Conservation (phyloP, 768 basidiomycete species). For the Leccinum longicurvipes region DNA sequence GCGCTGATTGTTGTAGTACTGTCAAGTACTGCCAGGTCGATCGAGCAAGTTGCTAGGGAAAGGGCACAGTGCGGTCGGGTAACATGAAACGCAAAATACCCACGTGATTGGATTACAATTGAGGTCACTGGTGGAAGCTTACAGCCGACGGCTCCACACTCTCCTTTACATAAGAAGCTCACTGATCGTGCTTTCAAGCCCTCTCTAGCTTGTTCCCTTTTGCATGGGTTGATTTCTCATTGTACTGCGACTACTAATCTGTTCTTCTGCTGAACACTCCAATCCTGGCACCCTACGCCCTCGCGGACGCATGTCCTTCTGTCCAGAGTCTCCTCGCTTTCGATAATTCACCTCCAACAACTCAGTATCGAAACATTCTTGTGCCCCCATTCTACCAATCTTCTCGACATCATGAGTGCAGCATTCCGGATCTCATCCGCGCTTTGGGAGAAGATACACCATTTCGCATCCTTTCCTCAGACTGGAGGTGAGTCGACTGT, state of each 20-base stretch:
- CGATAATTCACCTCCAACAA: constrained; percentile 10
- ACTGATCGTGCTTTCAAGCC: background rate
- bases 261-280: background rate
- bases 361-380: constrained; percentile 1
- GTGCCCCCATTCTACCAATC: background rate
- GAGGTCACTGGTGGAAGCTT: no score
- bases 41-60: background rate
- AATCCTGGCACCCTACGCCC: constrained; percentile 22
- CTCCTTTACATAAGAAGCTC: constrained; percentile 1
- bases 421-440: constrained; percentile 69
- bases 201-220: background rate
- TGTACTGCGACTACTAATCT: background rate
- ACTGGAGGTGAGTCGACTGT: constrained; percentile 66
- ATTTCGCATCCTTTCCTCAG: constrained; percentile 89
- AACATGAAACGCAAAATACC: background rate
- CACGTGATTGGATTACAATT: constrained; percentile 14
- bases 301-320: constrained; percentile 21
- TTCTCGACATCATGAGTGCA: constrained; percentile 32
- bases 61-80: background rate
- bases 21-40: constrained; percentile 1
- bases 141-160: constrained; percentile 8
- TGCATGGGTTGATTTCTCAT: constrained; percentile 19
- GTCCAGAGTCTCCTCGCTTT: background rate
- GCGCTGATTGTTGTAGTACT: constrained; percentile 2
- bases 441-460: constrained; percentile 88